Conservation (phyloP, 2,329 filamentous ascomycete genomes). For the Chaetomiaceae sp. region DNA sequence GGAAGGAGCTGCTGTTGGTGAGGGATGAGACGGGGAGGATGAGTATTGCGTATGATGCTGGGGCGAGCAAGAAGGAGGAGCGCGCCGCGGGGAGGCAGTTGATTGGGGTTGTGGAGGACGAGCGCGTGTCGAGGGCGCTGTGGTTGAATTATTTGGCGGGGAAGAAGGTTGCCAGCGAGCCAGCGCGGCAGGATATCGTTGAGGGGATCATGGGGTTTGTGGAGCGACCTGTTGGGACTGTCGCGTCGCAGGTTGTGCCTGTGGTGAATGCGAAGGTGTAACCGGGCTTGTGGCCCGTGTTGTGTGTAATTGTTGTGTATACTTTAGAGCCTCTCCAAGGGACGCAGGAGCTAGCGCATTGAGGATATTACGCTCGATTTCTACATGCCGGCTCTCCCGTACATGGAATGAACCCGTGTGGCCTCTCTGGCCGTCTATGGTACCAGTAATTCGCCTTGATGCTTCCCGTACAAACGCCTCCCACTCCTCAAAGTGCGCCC, state of each 20-base stretch:
- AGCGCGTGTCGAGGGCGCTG: conserved; percentile 72
- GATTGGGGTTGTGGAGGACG: conserved; percentile 71
- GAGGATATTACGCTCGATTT: too few relatives aligned
- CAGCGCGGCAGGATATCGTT: conserved; percentile 74
- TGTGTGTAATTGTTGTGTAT: background rate
- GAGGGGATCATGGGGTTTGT: conserved; percentile 86
- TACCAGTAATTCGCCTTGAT: conserved; percentile 11
- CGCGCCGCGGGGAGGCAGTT: conserved; percentile 39
- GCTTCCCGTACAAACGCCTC: too few relatives aligned
- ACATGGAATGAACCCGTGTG: too few relatives aligned
- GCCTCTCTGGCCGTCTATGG: background rate
- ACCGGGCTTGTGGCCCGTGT: background rate
- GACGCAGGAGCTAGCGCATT: background rate
- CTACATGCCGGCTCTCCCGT: too few relatives aligned
- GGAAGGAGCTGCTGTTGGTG: conserved; percentile 68
- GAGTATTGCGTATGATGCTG: conserved; percentile 61
- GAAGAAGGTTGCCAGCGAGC: conserved; percentile 79
- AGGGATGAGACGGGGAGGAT: conserved; percentile 63
- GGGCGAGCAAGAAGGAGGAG: conserved; percentile 36
- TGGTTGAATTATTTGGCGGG: conserved; percentile 92
- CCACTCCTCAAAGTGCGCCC: conserved; percentile 34
- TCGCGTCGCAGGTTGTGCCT: conserved; percentile 68
- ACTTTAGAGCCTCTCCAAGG: background rate
- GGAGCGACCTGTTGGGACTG: conserved; percentile 79
- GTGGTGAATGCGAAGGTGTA: conserved; percentile 21